A percentile compares a stretch with the other conserved stretches of the same genome.
Evolutionary conservation across 2,329 filamentous ascomycete species (phyloP).

Genomic region (Clarireedia paspali): DNA sequence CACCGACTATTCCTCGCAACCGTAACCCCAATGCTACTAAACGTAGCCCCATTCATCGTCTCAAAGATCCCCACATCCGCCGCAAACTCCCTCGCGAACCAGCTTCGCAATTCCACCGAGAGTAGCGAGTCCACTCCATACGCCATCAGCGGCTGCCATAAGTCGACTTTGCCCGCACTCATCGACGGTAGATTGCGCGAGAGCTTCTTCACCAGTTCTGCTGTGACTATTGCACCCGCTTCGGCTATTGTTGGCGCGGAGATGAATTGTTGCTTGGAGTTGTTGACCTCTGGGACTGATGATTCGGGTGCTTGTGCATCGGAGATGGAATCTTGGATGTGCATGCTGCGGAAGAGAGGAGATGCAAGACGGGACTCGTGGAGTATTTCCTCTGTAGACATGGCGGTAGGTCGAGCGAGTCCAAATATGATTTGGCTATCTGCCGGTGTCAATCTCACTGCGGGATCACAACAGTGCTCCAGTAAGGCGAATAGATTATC

Average conservation of each 20-base stretch:
- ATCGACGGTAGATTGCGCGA: constrained; percentile 33
- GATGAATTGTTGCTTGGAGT: neutral
- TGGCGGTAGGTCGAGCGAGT: neutral
- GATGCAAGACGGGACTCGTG: neutral
- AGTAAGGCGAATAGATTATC: neutral
- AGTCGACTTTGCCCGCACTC: constrained; percentile 37
- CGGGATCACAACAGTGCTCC: neutral
- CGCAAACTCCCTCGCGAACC: constrained; percentile 28
- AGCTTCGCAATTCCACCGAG: constrained; percentile 29
- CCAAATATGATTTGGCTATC: neutral
- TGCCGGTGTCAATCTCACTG: neutral
- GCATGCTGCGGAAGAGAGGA: neutral
- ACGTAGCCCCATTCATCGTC: neutral
- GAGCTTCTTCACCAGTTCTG: constrained; percentile 31
- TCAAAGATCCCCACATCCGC: neutral
- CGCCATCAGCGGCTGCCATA: constrained; percentile 30
- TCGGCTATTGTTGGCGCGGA: neutral
- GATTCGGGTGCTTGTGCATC: neutral
- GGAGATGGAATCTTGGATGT: neutral
- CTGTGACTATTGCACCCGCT: neutral
- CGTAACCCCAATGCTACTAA: neutral
- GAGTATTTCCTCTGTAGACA: neutral
- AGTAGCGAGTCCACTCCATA: constrained; percentile 32
- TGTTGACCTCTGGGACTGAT: neutral
- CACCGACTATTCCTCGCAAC: neutral